Evolutionary conservation across 768 basidiomycete genomes (phyloP).

Genomic region (Panaeolus cyanescens): DNA sequence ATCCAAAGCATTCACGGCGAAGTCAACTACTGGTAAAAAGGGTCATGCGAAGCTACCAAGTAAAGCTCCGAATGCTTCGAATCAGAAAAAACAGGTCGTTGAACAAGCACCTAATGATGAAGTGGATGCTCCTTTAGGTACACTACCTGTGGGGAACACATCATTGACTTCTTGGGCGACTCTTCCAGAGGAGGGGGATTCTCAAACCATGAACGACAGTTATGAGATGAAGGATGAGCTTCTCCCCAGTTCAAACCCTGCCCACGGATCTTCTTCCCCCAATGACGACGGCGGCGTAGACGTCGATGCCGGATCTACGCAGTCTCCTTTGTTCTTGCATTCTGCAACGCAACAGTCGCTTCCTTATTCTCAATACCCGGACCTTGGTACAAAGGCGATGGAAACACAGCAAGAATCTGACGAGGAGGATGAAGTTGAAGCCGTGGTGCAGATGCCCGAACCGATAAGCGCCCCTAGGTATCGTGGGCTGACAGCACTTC

Average conservation of each 20-base stretch:
- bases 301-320: slow-evolving; percentile 6
- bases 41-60: slow-evolving; percentile 9
- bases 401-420: slow-evolving; percentile 39
- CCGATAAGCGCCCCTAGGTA: slow-evolving; percentile 4
- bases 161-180: slow-evolving; percentile 14
- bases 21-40: slow-evolving; percentile 3
- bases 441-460: slow-evolving; percentile 23
- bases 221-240: slow-evolving; percentile 31
- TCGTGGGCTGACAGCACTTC: slow-evolving; percentile 52
- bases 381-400: slow-evolving; percentile 15
- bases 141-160: neutral
- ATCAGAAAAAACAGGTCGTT: neutral
- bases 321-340: slow-evolving; percentile 49
- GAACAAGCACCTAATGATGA: neutral
- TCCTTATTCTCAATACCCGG: slow-evolving; percentile 52
- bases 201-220: slow-evolving; percentile 17
- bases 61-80: slow-evolving; percentile 9
- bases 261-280: neutral
- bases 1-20: slow-evolving; percentile 2
- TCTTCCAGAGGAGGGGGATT: slow-evolving; percentile 10
- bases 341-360: slow-evolving; percentile 55
- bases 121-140: neutral
- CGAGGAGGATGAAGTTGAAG: slow-evolving; percentile 40
- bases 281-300: slow-evolving; percentile 4
- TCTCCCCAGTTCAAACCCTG: slow-evolving; percentile 19